These are phyloP conservation scores for Ceratocystis eucalypticola DNA, from an alignment of 2,329 filamentous ascomycete species.

Conservation along the genomic window DNA sequence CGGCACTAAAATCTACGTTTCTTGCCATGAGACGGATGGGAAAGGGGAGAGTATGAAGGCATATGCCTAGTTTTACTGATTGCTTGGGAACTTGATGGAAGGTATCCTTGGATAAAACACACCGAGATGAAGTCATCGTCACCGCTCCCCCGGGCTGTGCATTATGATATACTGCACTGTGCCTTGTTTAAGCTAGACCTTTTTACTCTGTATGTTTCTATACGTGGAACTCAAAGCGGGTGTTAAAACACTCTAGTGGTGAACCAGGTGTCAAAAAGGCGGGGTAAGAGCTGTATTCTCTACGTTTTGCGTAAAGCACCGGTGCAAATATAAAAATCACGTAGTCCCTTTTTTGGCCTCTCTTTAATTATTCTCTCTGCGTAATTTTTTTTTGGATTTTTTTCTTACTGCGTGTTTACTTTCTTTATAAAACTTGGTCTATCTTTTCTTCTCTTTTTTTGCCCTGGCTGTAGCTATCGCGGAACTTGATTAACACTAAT, in stretches of 20 bases:
- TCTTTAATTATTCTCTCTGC: slow-evolving; percentile 4
- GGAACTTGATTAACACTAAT: too few species aligned
- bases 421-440: not conserved
- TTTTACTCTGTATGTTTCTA: not conserved
- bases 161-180: not conserved
- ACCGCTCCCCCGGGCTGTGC: not conserved
- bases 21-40: not conserved
- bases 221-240: too few species aligned
- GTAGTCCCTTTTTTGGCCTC: not conserved
- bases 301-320: not conserved
- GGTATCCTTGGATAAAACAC: not conserved
- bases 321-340: slow-evolving; percentile 1
- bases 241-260: too few species aligned
- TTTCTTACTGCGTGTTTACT: not conserved
- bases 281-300: not conserved
- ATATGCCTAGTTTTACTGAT: not conserved
- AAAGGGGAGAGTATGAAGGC: not conserved
- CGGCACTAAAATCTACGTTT: not conserved
- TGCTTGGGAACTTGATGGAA: not conserved
- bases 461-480: not conserved
- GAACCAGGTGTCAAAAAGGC: not conserved
- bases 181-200: not conserved
- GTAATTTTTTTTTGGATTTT: not conserved
- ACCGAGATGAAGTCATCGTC: not conserved
- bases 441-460: not conserved